Base-by-base conservation (phyloP, 371 early-diverging fungal species). In the Funneliformis caledonium region DNA sequence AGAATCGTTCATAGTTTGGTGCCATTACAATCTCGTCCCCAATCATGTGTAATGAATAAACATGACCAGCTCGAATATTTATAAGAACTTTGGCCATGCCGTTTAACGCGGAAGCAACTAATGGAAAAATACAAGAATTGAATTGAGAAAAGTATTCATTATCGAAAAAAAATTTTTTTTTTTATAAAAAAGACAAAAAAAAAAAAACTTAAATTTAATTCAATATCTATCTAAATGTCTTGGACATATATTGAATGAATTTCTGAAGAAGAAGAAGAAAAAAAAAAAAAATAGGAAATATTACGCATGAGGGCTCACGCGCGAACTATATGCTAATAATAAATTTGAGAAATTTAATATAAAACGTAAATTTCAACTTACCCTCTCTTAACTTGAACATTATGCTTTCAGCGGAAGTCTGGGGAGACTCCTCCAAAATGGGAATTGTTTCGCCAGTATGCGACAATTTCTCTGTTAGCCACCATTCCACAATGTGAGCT, bases 11-110 rank as follows among this genome's bases (percentile, higher is more conserved):
- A 5, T 61, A 19, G 22, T 62, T 45, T 62, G 11, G 19, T 1
- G n/a, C 19, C 45, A 76, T 59, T 47, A 76, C 61, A 5, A 76
- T 31, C n/a, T 37, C 64, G 43, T 76, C 76, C 0, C 76, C 76
- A n/a, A 61, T 50, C 76, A 76, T 76, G n/a, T 61, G 76, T 8
- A 61, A 43, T 19, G 47, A 61, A 43, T 47, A 76, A 43, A 61
- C 19, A 43, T 76, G 76, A 1, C 76, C 76, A 37, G 62, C 76
- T 62, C 76, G 22, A 9, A 76, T 61, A 26, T 61, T 76, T 42
- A 76, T 50, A 16, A 61, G 42, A n/a, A 76, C 64, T 61, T 47
- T 76, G 4, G 12, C 11, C 4, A 76, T 42, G 4, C 76, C 76
- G 59, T 59, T 14, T 5, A 74, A 22, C 19, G 37, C 16, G 1